Base-by-base conservation (phyloP, 805 yeast species). In the Torulaspora gathmanii region DNA sequence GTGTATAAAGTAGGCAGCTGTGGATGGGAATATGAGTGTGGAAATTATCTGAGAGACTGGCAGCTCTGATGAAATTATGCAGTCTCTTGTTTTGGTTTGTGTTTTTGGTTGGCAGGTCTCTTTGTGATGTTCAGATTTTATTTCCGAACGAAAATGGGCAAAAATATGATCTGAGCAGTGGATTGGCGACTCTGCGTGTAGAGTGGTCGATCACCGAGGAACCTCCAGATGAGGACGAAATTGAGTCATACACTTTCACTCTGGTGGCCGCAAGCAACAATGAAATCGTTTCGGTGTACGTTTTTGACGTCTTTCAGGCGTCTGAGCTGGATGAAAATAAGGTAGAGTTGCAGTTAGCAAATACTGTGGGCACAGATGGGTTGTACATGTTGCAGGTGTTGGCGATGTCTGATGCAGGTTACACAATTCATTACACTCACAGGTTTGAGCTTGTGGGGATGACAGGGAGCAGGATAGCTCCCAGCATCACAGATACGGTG, bases 241-340 rank as follows among this genome's bases (percentile, higher is more conserved):
- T 78, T 19, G 52, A 63, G 5, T 52, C 69, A 2, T 79, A 75
- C 48, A 70, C 80, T 1, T 70, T 88, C 45, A 62, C 70, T 1
- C 68, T 90, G 39, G 83, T 91, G 68, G 75, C 95, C 1, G 96
- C 95, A 22, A 63, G 81, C 20, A 76, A 79, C 56, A 35, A 63
- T 15, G 64, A 69, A 20, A 75, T 83, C 51, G 56, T 67, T 40
- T 69, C 78, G 44, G 56, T 75, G 37, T 49, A 52, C 5, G 60
- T 67, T 1, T 29, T 74, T 5, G 70, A 55, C 0, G 46, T 60
- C 0, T 54, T 69, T 1, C 33, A 70, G 3, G 58, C 71, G 2
- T 20, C 58, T 7, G 60, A 65, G 11, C 42, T 76, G 1, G 47
- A 64, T 8, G 66, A 54, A 27, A 51, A 60, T 47, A 45, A 64